Conservation (phyloP, 2,329 filamentous ascomycete species). For the Sporothrix dimorphospora region DNA sequence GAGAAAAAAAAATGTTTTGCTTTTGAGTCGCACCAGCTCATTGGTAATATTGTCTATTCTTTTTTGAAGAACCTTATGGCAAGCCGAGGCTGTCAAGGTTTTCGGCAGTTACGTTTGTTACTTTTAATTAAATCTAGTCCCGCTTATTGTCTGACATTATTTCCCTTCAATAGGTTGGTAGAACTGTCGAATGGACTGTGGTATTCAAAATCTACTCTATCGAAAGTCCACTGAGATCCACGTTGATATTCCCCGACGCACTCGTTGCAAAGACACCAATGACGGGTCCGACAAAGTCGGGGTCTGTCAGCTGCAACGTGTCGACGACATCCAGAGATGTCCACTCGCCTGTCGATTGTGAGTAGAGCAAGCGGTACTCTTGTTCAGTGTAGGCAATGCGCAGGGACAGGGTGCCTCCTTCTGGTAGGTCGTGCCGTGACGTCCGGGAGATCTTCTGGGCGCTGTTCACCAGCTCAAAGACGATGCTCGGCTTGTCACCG, state of each 20-base stretch:
- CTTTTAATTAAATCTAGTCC: too few species aligned
- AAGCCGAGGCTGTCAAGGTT: too few species aligned
- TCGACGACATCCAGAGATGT: slow-evolving; percentile 4
- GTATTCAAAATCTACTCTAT: neutral
- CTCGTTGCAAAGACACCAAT: slow-evolving; percentile 4
- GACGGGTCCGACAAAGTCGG: slow-evolving; percentile 16
- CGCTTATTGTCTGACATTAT: too few species aligned
- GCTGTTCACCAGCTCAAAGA: slow-evolving; percentile 13
- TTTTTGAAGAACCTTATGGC: too few species aligned
- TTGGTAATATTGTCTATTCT: too few species aligned
- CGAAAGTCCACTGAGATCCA: neutral
- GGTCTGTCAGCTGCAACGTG: slow-evolving; percentile 10
- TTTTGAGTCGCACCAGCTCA: too few species aligned
- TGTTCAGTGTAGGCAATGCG: slow-evolving; percentile 8
- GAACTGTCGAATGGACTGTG: too few species aligned
- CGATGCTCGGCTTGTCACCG: neutral
- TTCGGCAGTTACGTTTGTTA: too few species aligned
- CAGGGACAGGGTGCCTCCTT: neutral
- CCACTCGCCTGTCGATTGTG: neutral
- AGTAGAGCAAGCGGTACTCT: neutral
- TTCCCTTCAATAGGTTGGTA: too few species aligned
- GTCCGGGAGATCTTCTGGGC: neutral
- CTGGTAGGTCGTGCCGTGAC: neutral
- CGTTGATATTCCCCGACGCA: neutral
- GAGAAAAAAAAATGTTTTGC: too few species aligned